Base-by-base conservation (phyloP, 768 basidiomycete species). In the Suillus cothurnatus region DNA sequence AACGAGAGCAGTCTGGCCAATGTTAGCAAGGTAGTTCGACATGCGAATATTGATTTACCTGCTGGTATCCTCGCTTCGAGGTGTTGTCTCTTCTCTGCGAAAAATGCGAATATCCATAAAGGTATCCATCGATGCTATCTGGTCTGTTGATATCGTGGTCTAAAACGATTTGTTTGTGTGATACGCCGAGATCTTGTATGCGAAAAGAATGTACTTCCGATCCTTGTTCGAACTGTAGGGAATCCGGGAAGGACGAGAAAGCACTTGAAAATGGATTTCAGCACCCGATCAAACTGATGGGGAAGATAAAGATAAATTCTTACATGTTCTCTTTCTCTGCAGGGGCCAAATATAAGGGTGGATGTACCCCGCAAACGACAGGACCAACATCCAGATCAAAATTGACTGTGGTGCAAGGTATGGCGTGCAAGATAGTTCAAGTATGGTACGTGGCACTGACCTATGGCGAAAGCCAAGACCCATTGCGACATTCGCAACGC, bases 191-290 rank as follows among this genome's bases (percentile, higher is more conserved):
- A 70, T 84, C 83, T 59, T 93, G 87, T 61, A 97, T 86, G 59
- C 95, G 88, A 79, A 97, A 97, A 0, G 93, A 94, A 75, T 97
- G 94, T 1, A 84, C 82, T 71, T 93, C 88, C 0, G 88, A 87
- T 7, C 94, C 94, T 73, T 96, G 89, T 55, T 92, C 88, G 64
- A 94, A 94, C 63, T 93, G 88, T 2, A 88, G 78, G 0, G 94
- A 94, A 72, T 98, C 95, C 0, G 95, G 95, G 71, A 98, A 95
- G 1, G 94, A 88, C 8, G 92, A 93, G 75, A 98, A 98, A 2
- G 95, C 93, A 63, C 95, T 97, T 59, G 3, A 53, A 28, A 39
- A 28, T 26, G 7, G 41, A 62, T 62, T 73, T 60, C 39, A 39
- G 61, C 38, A 1, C 41, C 23, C 31, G 14, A 34, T 47, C 58